Evolutionary conservation across 768 basidiomycete species (phyloP).

Genomic region (Collybiopsis confluens): DNA sequence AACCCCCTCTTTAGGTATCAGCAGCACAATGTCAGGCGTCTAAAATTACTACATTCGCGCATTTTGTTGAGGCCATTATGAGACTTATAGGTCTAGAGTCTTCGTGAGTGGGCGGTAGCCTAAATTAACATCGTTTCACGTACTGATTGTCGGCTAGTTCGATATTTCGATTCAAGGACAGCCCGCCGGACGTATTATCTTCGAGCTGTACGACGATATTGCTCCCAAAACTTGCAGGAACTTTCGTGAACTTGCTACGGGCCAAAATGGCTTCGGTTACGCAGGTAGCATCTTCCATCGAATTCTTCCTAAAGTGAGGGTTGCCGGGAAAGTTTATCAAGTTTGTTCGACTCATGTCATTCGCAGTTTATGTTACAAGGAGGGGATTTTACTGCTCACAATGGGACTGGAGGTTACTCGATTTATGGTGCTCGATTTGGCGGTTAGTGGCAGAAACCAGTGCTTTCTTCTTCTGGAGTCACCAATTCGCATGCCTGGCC

Average conservation of each 20-base stretch:
- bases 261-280: conserved; percentile 73
- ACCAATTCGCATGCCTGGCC: no score
- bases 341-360: conserved; percentile 61
- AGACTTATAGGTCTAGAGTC: not conserved
- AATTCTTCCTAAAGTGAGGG: conserved; percentile 2
- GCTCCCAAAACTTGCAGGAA: conserved; percentile 75
- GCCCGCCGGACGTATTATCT: conserved; percentile 56
- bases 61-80: no score
- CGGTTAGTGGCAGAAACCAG: conserved; percentile 33
- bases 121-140: not conserved
- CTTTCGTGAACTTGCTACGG: conserved; percentile 88
- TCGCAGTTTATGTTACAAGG: conserved; percentile 88
- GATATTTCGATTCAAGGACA: conserved; percentile 49
- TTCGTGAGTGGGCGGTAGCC: not conserved
- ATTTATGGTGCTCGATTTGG: conserved; percentile 68
- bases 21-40: no score
- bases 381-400: conserved; percentile 71
- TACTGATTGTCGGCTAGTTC: conserved; percentile 40
- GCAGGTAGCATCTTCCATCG: conserved; percentile 29
- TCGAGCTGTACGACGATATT: conserved; percentile 81
- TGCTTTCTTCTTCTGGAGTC: no score
- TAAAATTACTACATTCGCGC: no score
- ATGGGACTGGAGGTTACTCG: conserved; percentile 79
- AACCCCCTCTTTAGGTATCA: no score
- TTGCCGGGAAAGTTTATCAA: no score